Base-by-base conservation (phyloP, 257 asterid genomes). In the Eucommia ulmoides region DNA sequence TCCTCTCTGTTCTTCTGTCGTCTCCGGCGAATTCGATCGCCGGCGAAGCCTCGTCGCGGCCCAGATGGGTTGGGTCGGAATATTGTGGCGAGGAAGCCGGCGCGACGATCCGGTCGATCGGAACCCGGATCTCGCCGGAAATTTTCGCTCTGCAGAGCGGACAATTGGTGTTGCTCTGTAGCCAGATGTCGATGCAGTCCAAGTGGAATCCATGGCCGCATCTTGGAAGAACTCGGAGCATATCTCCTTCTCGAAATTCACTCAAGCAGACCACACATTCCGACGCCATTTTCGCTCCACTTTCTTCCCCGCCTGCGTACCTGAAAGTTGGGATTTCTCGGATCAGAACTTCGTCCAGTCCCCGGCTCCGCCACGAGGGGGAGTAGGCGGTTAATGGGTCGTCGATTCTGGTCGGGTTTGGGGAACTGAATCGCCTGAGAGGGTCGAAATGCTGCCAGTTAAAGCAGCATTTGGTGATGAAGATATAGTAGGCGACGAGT, bases 171-270 rank as follows among this genome's bases (percentile, higher is more conserved):
- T 79, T 80, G 63, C 38, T 74, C 33, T 64, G 77, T 5, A 87
- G 73, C 96, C 96, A 87, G 3, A 83, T 60, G 41, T 83, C 96
- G 22, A 83, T 78, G 69, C 96, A 87, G 41, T 87, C 96, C 0
- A 78, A 24, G 24, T 83, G 96, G 53, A 87, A 87, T 0, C 84
- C 89, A 49, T 87, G 96, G 46, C 66, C 73, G 29, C 96, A 87
- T 46, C 73, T 83, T 0, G 96, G 96, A 6, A 87, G 77, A 48
- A 80, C 63, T 46, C 84, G 69, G 0, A 87, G 45, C 73, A 74
- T 59, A 20, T 87, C 96, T 12, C 50, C 70, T 8, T 78, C 83
- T 54, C 71, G 86, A 26, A 87, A 87, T 62, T 78, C 84, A 22
- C 58, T 76, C 50, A 87, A 56, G 46, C 96, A 87, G 0, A 83